Base-by-base conservation (phyloP, 2,329 filamentous ascomycete species). In the Pezicula radicicola region DNA sequence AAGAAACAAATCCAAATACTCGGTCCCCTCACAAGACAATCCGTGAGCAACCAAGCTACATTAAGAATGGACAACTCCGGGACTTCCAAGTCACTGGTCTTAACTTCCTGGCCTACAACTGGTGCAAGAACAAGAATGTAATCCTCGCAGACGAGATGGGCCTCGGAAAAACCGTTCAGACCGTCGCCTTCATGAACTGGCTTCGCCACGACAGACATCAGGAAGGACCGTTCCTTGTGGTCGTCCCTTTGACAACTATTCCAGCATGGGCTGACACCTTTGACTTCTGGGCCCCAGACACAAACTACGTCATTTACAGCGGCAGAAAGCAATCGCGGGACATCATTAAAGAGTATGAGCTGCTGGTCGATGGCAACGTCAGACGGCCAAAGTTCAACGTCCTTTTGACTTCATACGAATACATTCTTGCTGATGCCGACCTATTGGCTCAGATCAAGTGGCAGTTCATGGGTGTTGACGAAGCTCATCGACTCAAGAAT, bases 131-230 rank as follows among this genome's bases (percentile, higher is more conserved):
- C 50, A 94, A 94, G 69, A 99, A 97, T 63, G 94, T 97, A 65
- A 97, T 99, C 62, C 80, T 99, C 49, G 94, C 94, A 46, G 94
- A 99, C 67, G 94, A 99, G 72, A 99, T 99, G 94, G 94, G 94
- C 63, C 79, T 99, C 13, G 94, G 94, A 27, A 99, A 99, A 74
- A 99, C 94, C 0, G 94, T 99, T 0, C 94, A 99, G 72, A 97
- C 93, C 0, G 92, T 99, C 27, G 86, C 93, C 0, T 97, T 97
- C 69, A 87, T 99, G 70, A 97, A 93, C 68, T 99, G 94, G 93
- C 79, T 99, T 54, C 89, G 91, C 50, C 93, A 97, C 70, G 85
- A 91, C 53, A 85, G 93, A 60, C 80, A 80, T 46, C 94, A 99
- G 68, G 89, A 97, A 70, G 94, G 94, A 0, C 94, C 94, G 0